Base-by-base conservation (phyloP, 176 grass and related monocot species). In the Avena sativa region DNA sequence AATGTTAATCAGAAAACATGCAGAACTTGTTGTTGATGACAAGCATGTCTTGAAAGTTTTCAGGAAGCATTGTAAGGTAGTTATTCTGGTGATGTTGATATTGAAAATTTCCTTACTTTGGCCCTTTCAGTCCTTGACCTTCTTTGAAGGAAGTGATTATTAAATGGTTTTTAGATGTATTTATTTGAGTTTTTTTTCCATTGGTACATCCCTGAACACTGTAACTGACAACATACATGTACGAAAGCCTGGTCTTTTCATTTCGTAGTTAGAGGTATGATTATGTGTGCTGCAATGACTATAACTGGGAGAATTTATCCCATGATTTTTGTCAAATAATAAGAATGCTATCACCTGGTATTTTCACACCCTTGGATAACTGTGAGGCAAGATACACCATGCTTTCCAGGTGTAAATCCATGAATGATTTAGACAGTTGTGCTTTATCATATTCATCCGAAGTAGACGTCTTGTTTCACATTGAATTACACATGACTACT, bases 1-100 rank as follows among this genome's bases (percentile, higher is more conserved):
- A 83, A 52, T 88, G 34, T 86, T 99, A 67, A 82, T 92, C 51
- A 91, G 94, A 89, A 96, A 91, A 85, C 97, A 99, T 78, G 90
- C 91, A 5, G 85, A 94, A 87, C 83, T 89, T 47, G 83, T 94
- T 73, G 89, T 92, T 83, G 86, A 76, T 61, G 97, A 99, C 71
- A 90, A 87, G 87, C 89, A 19, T 79, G 48, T 94, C n/a, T 92
- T 96, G 79, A 86, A 85, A 81, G 84, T 91, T 85, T 99, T 99
- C 89, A 94, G 89, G 65, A 96, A 83, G 76, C 90, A 91, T 86
- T 99, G 97, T 84, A 93, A 94, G 97, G 97, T 99, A 89, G 30
- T 20, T 53, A 9, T 52, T 84, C 55, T 76, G 4, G 68, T 88
- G 21, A n/a, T 79, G 61, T 65, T 23, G 32, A 78, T 26, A 60